A percentile compares a stretch with the other conserved stretches of the same genome.
phyloP scores from a whole-genome alignment of 305 asterid genomes.

The Solanum hybrid region DNA sequence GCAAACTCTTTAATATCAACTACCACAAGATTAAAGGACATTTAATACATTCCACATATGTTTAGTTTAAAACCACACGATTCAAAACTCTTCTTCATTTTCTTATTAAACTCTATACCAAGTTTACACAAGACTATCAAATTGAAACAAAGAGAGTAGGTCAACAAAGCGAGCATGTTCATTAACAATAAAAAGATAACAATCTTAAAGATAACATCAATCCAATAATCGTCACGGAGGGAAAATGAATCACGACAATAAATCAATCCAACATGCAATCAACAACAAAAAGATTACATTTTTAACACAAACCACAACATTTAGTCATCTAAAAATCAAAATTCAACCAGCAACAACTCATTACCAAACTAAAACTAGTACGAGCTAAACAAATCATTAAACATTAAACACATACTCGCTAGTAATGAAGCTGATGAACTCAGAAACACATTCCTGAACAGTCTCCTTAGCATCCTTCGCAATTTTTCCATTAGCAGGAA shows the following conservation, averaged over 20 bases:
- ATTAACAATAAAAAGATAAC: neutral
- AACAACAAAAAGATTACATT: neutral
- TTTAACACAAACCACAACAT: neutral
- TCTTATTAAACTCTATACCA: neutral
- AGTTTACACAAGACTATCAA: neutral
- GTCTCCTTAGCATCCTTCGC: slow-evolving; percentile 95
- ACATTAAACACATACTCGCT: slow-evolving; percentile 48
- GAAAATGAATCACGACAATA: neutral
- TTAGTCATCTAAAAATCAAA: neutral
- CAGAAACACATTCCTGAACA: slow-evolving; percentile 86
- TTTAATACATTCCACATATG: neutral
- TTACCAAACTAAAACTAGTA: neutral
- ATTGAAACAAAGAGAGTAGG: neutral
- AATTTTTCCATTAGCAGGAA: slow-evolving; percentile 70
- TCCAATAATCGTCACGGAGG: neutral
- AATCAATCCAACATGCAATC: neutral
- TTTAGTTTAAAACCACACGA: neutral
- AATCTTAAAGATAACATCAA: neutral
- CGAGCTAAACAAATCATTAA: neutral
- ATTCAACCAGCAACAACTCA: neutral
- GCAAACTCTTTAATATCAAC: neutral
- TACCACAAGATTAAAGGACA: neutral
- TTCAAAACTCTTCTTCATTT: neutral
- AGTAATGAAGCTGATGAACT: slow-evolving; percentile 84
- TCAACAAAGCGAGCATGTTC: neutral